These are phyloP conservation scores for Sugiyamaella smithiae DNA, from an alignment of 805 yeast genomes.

Conservation along the genomic window DNA sequence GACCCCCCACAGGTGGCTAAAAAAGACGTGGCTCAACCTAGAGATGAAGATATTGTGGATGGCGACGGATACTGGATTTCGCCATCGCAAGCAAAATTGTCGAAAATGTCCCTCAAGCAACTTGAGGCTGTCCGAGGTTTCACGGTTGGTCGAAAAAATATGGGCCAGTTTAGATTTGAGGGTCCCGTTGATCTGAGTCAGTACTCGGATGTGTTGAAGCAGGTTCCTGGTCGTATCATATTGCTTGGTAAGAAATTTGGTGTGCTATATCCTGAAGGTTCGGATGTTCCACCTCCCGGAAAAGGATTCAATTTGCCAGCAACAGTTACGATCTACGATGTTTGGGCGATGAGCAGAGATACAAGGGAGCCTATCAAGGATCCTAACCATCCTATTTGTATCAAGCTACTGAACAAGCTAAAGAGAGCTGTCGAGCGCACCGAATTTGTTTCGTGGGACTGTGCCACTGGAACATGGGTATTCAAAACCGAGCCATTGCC, in stretches of 20 bases:
- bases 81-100: slow-evolving; percentile 67
- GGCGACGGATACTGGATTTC: slow-evolving; percentile 84
- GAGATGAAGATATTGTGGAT: slow-evolving; percentile 47
- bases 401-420: slow-evolving; percentile 64
- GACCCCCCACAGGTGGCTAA: not conserved
- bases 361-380: slow-evolving; percentile 73
- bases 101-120: slow-evolving; percentile 56
- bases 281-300: slow-evolving; percentile 61
- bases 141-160: slow-evolving; percentile 73
- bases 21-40: not conserved
- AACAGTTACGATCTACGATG: slow-evolving; percentile 67
- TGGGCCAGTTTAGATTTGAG: slow-evolving; percentile 73
- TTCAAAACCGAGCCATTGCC: slow-evolving; percentile 30
- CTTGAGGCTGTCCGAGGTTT: slow-evolving; percentile 62
- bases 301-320: slow-evolving; percentile 82
- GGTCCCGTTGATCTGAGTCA: slow-evolving; percentile 81
- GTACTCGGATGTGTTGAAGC: slow-evolving; percentile 52
- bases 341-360: slow-evolving; percentile 75
- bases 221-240: slow-evolving; percentile 64
- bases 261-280: slow-evolving; percentile 68
- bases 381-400: slow-evolving; percentile 67
- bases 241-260: slow-evolving; percentile 58
- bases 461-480: slow-evolving; percentile 51
- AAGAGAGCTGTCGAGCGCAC: slow-evolving; percentile 44
- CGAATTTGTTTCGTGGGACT: slow-evolving; percentile 72